These are phyloP conservation scores for Cubamyces sp. DNA, from an alignment of 768 basidiomycete species.

Conservation along the genomic window DNA sequence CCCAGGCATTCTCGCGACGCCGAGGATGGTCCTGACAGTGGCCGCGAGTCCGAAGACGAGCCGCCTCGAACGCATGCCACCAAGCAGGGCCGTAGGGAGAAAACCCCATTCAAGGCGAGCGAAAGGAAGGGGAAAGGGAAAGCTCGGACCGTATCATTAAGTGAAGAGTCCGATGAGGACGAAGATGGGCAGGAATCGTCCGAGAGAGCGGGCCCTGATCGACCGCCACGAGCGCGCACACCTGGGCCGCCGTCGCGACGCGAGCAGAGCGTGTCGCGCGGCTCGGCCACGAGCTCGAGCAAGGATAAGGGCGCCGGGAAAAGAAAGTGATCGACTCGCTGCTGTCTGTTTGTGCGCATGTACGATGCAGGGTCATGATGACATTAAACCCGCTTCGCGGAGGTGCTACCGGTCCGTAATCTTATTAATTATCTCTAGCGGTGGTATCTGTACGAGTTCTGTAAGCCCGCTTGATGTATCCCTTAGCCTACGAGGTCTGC, in stretches of 20 bases:
- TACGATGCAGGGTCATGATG: background rate
- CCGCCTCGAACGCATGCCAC: background rate
- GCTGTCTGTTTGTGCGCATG: conserved; percentile 8
- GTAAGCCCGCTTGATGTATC: conserved; percentile 13
- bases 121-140: conserved; percentile 22
- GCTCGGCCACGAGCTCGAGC: background rate
- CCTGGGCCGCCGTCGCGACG: conserved; percentile 27
- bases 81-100: background rate
- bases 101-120: background rate
- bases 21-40: background rate
- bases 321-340: conserved; percentile 10
- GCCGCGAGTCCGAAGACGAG: background rate
- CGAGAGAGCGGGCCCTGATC: conserved; percentile 8
- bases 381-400: background rate
- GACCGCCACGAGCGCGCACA: conserved; percentile 22
- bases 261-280: conserved; percentile 18
- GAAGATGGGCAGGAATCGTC: conserved; percentile 5
- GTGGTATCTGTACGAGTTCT: conserved; percentile 15
- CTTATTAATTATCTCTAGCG: conserved; percentile 15
- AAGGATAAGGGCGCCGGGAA: background rate
- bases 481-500: background rate
- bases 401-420: conserved; percentile 13
- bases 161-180: conserved; percentile 15
- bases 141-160: conserved; percentile 11
- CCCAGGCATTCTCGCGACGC: background rate